Evolutionary conservation across 805 yeast genomes (phyloP).

Genomic region (Candida parachauliodes): DNA sequence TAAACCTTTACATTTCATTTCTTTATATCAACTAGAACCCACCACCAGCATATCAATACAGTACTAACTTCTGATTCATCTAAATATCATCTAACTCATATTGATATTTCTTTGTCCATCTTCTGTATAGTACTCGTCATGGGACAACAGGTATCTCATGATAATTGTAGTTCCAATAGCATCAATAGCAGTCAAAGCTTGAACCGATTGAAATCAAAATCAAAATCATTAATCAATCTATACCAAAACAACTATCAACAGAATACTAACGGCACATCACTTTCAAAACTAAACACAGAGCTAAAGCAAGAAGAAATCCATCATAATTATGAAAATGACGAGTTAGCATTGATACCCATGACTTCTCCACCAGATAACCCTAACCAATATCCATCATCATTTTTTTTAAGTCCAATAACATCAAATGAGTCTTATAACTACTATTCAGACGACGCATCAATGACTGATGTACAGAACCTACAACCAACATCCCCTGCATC

Average conservation of each 20-base stretch:
- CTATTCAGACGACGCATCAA: constrained; percentile 3
- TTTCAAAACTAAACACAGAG: not conserved
- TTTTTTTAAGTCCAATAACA: constrained; percentile 24
- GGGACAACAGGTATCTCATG: constrained; percentile 5
- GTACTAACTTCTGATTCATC: too few species aligned
- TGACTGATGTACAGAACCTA: not conserved
- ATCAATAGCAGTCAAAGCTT: not conserved
- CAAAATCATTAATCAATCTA: not conserved
- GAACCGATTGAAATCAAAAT: not conserved
- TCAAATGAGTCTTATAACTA: constrained; percentile 19
- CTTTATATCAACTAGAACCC: too few species aligned
- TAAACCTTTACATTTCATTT: too few species aligned
- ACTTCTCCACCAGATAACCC: constrained; percentile 12
- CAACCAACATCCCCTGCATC: constrained; percentile 5
- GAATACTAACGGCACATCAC: not conserved
- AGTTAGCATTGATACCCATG: constrained; percentile 6
- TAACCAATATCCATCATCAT: constrained; percentile 13
- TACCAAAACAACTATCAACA: not conserved
- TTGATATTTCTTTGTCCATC: too few species aligned
- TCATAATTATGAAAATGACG: constrained; percentile 2
- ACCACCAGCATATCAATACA: too few species aligned
- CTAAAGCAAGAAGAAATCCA: too few species aligned
- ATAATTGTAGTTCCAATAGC: not conserved
- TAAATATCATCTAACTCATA: too few species aligned
- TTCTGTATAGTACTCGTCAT: not conserved